Conservation (phyloP, 306 rosid species). For the cucumber (Cucumis sativus) region DNA sequence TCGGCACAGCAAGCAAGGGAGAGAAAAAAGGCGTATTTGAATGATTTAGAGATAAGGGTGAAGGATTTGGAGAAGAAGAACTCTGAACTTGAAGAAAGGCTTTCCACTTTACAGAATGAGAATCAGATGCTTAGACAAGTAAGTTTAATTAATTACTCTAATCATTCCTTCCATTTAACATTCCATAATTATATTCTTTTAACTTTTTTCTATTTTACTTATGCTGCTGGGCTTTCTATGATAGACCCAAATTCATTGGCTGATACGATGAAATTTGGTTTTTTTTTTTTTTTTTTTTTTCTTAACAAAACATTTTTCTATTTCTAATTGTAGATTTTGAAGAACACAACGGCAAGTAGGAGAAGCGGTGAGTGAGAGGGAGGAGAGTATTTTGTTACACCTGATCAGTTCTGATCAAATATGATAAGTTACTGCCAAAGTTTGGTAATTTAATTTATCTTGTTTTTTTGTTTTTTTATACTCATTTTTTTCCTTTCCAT, state of each 20-base stretch:
- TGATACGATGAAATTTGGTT: background rate
- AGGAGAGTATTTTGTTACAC: background rate
- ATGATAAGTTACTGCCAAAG: background rate
- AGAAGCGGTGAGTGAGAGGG: constrained; percentile 36
- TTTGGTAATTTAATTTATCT: background rate
- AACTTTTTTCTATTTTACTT: too few species aligned
- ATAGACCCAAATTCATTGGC: background rate
- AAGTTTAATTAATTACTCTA: background rate
- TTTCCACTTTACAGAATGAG: constrained; percentile 42
- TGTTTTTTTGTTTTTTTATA: background rate
- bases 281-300: background rate
- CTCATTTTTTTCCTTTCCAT: background rate
- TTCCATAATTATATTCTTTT: background rate
- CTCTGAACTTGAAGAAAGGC: constrained; percentile 52
- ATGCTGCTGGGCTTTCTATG: background rate
- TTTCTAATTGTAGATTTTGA: constrained; percentile 57
- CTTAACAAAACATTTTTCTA: background rate
- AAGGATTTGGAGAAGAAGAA: constrained; percentile 48
- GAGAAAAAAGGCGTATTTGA: constrained; percentile 65
- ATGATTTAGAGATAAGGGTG: constrained; percentile 54
- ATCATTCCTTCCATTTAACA: background rate
- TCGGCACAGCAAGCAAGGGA: constrained; percentile 89
- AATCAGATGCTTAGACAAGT: constrained; percentile 19
- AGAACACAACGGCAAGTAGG: constrained; percentile 87
- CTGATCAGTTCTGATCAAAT: background rate